These are phyloP conservation scores for Phellopilus nigrolimitatus DNA, from an alignment of 1,284 basidiomycete genomes.

Conservation along the genomic window DNA sequence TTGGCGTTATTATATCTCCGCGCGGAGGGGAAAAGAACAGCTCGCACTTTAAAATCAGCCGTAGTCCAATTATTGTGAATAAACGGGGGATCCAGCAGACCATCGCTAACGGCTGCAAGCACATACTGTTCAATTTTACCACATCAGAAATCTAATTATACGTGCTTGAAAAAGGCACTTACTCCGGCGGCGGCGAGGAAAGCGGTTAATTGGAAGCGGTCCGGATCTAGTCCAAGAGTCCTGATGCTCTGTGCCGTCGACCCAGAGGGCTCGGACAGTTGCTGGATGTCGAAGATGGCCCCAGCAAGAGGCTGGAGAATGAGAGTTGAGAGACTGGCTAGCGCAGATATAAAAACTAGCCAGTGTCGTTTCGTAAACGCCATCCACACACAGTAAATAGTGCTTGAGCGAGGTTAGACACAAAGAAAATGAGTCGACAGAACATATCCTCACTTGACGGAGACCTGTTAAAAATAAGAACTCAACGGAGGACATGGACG, in stretches of 20 bases:
- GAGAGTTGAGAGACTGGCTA: slow-evolving; percentile 39
- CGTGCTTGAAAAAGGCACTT: slow-evolving; percentile 27
- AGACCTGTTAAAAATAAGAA: slow-evolving; percentile 32
- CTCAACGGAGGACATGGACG: background rate
- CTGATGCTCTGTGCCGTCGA: slow-evolving; percentile 36
- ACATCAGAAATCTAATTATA: slow-evolving; percentile 28
- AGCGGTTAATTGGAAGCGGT: slow-evolving; percentile 40
- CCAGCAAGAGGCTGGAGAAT: slow-evolving; percentile 54
- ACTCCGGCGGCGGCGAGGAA: slow-evolving; percentile 59
- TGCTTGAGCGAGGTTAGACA: slow-evolving; percentile 21
- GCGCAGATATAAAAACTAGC: slow-evolving; percentile 44
- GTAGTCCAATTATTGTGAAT: slow-evolving; percentile 44
- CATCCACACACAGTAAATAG: slow-evolving; percentile 34
- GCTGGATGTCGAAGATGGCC: slow-evolving; percentile 48
- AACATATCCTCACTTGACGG: slow-evolving; percentile 36
- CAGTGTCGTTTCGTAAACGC: slow-evolving; percentile 44
- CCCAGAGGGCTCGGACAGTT: slow-evolving; percentile 33
- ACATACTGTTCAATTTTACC: slow-evolving; percentile 20
- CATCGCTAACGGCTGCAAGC: slow-evolving; percentile 37
- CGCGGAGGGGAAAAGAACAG: background rate
- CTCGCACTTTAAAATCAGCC: slow-evolving; percentile 42
- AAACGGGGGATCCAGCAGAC: slow-evolving; percentile 50
- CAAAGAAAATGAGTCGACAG: background rate
- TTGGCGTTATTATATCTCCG: background rate
- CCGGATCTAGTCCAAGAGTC: slow-evolving; percentile 39